Percentiles rank a stretch among this genome's conserved stretches.
These are phyloP conservation scores for Lodderomyces oxycetoniae DNA, from an alignment of 1,139 yeast species.

Conservation along the genomic window DNA sequence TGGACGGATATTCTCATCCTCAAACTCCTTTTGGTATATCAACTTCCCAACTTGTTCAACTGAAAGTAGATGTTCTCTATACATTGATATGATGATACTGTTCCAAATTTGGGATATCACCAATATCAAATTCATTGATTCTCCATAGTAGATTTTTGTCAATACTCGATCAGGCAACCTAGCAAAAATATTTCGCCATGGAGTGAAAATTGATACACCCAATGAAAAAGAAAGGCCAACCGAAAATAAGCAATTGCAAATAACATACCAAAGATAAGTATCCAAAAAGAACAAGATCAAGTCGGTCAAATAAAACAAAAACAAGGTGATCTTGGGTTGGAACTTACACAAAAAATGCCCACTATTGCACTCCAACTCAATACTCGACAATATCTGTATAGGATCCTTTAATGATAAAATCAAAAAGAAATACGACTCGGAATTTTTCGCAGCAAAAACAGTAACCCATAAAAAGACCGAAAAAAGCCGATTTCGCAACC, in stretches of 20 bases:
- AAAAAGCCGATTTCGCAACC: conserved; percentile 46
- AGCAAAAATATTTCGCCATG: conserved; percentile 79
- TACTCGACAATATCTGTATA: conserved; percentile 56
- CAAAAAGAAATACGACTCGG: conserved; percentile 77
- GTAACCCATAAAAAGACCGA: conserved; percentile 65
- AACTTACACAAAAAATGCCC: conserved; percentile 53
- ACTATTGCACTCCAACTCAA: conserved; percentile 56
- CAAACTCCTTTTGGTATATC: conserved; percentile 42
- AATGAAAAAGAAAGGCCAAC: conserved; percentile 62
- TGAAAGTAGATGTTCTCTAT: conserved; percentile 72
- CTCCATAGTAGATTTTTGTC: conserved; percentile 54
- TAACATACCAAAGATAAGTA: conserved; percentile 84
- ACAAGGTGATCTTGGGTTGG: conserved; percentile 57
- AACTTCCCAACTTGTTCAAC: conserved; percentile 62
- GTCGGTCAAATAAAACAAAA: conserved; percentile 58
- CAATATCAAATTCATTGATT: conserved; percentile 34
- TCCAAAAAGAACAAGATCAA: conserved; percentile 74
- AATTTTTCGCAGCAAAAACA: conserved; percentile 66
- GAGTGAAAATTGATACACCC: conserved; percentile 79
- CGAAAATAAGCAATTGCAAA: conserved; percentile 74
- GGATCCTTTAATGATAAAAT: conserved; percentile 80
- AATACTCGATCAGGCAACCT: conserved; percentile 70
- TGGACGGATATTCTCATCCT: conserved; percentile 40
- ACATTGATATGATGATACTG: conserved; percentile 69
- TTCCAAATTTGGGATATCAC: conserved; percentile 77